phyloP scores from a whole-genome alignment of 495 filamentous ascomycete genomes.

The Lophium mytilinum region DNA sequence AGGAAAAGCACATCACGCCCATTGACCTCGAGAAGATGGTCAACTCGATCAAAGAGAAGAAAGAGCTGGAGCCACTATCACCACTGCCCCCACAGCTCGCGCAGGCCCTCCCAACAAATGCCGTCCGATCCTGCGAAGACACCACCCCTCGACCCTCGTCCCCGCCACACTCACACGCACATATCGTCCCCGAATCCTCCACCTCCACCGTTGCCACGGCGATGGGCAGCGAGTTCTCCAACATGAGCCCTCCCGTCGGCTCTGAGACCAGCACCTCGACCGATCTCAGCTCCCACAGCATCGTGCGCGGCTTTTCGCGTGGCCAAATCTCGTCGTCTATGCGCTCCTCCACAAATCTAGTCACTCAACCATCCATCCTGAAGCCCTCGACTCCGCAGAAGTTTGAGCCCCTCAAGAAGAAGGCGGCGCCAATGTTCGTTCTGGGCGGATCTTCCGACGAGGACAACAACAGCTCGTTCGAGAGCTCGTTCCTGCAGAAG shows the following conservation, averaged over 20 bases:
- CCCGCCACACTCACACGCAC: constrained; percentile 7
- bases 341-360: constrained; percentile 53
- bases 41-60: constrained; percentile 71
- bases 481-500: constrained; percentile 47
- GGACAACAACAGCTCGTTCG: constrained; percentile 71
- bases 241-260: constrained; percentile 23
- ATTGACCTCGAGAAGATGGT: constrained; percentile 85
- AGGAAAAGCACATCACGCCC: constrained; percentile 86
- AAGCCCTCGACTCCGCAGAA: constrained; percentile 32
- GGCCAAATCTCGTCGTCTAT: constrained; percentile 66
- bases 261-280: constrained; percentile 34
- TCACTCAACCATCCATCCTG: constrained; percentile 38
- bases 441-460: constrained; percentile 70
- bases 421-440: constrained; percentile 63
- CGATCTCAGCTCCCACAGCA: constrained; percentile 56
- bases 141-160: constrained; percentile 27
- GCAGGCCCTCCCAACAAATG: constrained; percentile 20
- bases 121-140: constrained; percentile 32
- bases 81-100: constrained; percentile 37
- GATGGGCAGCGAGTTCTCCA: constrained; percentile 15
- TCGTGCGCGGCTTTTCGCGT: constrained; percentile 83
- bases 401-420: constrained; percentile 48
- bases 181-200: constrained; percentile 29
- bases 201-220: constrained; percentile 33
- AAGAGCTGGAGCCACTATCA: constrained; percentile 53